Base-by-base conservation (phyloP, 2,329 filamentous ascomycete genomes). In the Paracorniculantispora psalliotae region DNA sequence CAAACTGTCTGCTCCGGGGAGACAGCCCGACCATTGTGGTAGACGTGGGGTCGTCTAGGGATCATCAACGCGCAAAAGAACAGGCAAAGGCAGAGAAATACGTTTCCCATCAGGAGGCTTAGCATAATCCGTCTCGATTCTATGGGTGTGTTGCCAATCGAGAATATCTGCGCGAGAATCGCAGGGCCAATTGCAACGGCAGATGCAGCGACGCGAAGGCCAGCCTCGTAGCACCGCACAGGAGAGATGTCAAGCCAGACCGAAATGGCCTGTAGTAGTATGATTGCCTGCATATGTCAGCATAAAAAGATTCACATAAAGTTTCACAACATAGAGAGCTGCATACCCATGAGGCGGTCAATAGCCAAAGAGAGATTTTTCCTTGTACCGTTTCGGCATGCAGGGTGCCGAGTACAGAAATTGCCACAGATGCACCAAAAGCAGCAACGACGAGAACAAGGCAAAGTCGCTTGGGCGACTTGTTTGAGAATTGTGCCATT, bases 401-500 rank as follows among this genome's bases (percentile, higher is more conserved):
- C n/a, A 80, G 67, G 8, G 78, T 80, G n/a, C 76, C 75, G 5
- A 88, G 67, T 23, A 88, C 70, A 8, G 84, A 80, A 35, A 83
- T 70, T 1, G 81, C 76, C 51, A 88, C 71, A 1, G 86, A 87
- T 9, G 81, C 69, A 5, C 73, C 76, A 19, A 84, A 71, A 1
- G 86, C 87, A 46, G 76, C 59, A 15, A 77, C 59, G 0, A 84
- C 80, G 19, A 83, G 77, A 2, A 83, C 28, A 3, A 84, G 67
- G 49, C 89, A 76, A 21, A 78, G 67, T 3, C 75, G 61, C 68
- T 87, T 88, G 54, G 85, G 79, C 58, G 78, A 66, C 58, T 75
- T 82, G 63, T 83, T 81, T 23, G 86, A 87, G 68, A 87, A 92
- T 35, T 77, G 77, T 21, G 79, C 78, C 56, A 85, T 68, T 1